A percentile compares a stretch with the other conserved stretches of the same genome.
phyloP scores from a whole-genome alignment of 2,329 filamentous ascomycete species.

The Penicillium sp. region DNA sequence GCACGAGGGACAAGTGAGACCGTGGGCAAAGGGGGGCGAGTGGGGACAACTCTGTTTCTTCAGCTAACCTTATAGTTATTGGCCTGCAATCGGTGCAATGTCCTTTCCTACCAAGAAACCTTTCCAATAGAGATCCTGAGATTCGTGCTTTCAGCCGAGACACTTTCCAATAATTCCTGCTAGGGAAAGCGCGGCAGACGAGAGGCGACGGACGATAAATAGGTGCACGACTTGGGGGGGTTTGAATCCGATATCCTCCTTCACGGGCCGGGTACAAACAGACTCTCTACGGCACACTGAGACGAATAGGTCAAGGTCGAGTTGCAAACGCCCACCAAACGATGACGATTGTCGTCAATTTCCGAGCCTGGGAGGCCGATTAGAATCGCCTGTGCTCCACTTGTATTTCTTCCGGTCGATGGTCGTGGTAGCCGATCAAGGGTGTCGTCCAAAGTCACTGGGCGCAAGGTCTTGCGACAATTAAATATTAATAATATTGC shows the following conservation, averaged over 20 bases:
- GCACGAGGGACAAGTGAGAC: slow-evolving; percentile 29
- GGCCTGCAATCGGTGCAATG: slow-evolving; percentile 13
- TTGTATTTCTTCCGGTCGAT: slow-evolving; percentile 6
- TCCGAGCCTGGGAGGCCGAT: slow-evolving; percentile 6
- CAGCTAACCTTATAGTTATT: slow-evolving; percentile 29
- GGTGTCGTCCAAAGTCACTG: slow-evolving; percentile 5
- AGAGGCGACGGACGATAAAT: slow-evolving; percentile 3
- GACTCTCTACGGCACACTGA: slow-evolving; percentile 2
- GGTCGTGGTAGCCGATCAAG: slow-evolving; percentile 1
- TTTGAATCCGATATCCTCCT: background rate
- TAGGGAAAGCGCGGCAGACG: background rate
- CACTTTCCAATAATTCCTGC: slow-evolving; percentile 2
- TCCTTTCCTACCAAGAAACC: slow-evolving; percentile 17
- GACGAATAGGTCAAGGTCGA: slow-evolving; percentile 4
- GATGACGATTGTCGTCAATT: slow-evolving; percentile 8
- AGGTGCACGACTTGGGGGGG: background rate
- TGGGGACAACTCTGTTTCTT: slow-evolving; percentile 11
- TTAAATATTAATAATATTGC: slow-evolving; percentile 25
- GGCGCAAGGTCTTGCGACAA: slow-evolving; percentile 20
- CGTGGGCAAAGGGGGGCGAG: slow-evolving; percentile 26
- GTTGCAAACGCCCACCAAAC: slow-evolving; percentile 17
- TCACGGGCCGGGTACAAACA: slow-evolving; percentile 15
- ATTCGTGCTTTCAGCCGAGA: slow-evolving; percentile 10
- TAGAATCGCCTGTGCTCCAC: background rate
- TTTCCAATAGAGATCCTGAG: background rate